These are phyloP conservation scores for Isochrysis galbana DNA, from an alignment of 78 protist species.

Conservation along the genomic window DNA sequence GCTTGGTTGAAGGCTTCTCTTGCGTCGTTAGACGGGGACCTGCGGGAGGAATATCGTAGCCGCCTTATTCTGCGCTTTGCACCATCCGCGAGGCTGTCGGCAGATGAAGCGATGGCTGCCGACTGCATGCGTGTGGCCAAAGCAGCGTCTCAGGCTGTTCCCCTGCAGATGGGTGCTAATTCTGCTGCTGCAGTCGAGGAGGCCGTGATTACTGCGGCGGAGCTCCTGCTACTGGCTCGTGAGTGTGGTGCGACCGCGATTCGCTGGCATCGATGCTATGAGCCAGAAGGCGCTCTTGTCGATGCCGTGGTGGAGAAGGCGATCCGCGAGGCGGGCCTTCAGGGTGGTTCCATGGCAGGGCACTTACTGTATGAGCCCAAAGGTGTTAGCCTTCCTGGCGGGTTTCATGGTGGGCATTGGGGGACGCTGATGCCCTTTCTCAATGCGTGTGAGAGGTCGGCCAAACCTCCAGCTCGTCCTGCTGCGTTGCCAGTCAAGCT, in stretches of 20 bases:
- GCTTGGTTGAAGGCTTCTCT: not conserved
- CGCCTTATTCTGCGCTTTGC: not conserved
- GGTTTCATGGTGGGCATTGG: slow-evolving; percentile 39
- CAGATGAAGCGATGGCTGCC: not conserved
- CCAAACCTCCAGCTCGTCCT: not conserved
- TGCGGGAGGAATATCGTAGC: not conserved
- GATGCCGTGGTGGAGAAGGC: not conserved
- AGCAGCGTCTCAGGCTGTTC: not conserved
- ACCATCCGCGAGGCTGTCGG: not conserved
- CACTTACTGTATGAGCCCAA: slow-evolving; percentile 3
- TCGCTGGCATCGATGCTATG: not conserved
- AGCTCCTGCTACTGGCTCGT: not conserved
- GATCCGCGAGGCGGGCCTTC: not conserved
- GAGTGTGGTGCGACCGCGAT: not conserved
- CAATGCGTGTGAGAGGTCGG: not conserved
- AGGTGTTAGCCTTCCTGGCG: not conserved
- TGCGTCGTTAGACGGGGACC: not conserved
- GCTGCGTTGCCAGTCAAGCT: not conserved
- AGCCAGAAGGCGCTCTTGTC: not conserved
- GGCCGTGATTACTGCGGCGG: not conserved
- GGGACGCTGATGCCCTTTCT: slow-evolving; percentile 41
- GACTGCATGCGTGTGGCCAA: not conserved
- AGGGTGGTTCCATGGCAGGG: not conserved
- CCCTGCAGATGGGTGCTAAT: not conserved
- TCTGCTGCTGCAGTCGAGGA: not conserved